These are phyloP conservation scores for Phytophthora sp. DNA, from an alignment of 352 stramenopile species.

Conservation along the genomic window DNA sequence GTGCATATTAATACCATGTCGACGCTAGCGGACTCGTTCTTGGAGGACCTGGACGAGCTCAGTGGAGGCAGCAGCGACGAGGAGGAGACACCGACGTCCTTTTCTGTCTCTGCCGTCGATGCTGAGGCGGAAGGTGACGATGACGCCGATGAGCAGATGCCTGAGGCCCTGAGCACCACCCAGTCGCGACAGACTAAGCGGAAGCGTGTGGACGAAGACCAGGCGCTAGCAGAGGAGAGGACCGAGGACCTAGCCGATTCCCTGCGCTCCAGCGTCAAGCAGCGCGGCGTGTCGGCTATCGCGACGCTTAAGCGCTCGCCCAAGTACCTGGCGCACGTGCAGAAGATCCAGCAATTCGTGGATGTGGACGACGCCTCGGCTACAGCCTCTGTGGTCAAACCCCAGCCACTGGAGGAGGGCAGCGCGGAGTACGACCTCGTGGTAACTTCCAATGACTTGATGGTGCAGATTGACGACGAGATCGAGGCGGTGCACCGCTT, in stretches of 20 bases:
- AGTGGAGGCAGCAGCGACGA: conserved; percentile 83
- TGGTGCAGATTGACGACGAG: conserved; percentile 95
- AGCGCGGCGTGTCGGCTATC: conserved; percentile 62
- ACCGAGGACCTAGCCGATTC: conserved; percentile 43
- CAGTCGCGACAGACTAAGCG: conserved; percentile 21
- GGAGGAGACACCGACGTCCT: conserved; percentile 40
- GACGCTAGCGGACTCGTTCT: conserved; percentile 88
- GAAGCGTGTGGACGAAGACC: conserved; percentile 33
- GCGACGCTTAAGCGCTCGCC: conserved; percentile 76
- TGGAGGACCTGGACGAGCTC: conserved; percentile 91
- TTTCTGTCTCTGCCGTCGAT: conserved; percentile 8
- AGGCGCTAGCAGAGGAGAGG: conserved; percentile 23
- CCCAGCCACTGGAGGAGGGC: conserved; percentile 62
- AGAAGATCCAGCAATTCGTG: conserved; percentile 68
- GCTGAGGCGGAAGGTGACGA: conserved; percentile 25
- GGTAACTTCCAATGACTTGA: conserved; percentile 92
- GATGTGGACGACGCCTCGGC: conserved; percentile 36
- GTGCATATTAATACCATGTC: conserved; percentile 74
- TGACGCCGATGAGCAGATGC: conserved; percentile 27
- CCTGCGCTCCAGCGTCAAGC: conserved; percentile 50
- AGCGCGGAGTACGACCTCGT: conserved; percentile 82
- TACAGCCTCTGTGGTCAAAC: conserved; percentile 24
- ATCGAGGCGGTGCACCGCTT: conserved; percentile 91
- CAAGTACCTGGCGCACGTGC: conserved; percentile 76
- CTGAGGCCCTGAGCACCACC: not conserved